Percentiles rank a stretch among this genome's conserved stretches.
phyloP scores from a whole-genome alignment of 352 stramenopile genomes.

The Plasmopara halstedii region DNA sequence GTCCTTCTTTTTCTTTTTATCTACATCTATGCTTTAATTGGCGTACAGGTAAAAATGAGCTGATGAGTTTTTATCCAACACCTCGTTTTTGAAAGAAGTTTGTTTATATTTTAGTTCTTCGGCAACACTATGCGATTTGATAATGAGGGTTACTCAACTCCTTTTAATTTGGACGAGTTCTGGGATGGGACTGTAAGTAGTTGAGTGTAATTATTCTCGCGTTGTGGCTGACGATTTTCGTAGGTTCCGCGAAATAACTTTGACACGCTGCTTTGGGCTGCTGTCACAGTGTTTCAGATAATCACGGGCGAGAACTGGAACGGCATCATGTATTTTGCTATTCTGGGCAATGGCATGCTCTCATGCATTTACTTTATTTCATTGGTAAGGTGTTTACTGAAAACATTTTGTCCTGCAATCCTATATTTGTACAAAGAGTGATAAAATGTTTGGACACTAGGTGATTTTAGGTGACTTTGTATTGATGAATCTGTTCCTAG shows the following conservation, averaged over 20 bases:
- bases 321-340: constrained; percentile 90
- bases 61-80: background rate
- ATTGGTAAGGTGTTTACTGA: constrained; percentile 29
- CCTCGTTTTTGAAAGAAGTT: too few species aligned
- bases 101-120: constrained; percentile 72
- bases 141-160: constrained; percentile 49
- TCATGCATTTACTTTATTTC: constrained; percentile 84
- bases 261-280: constrained; percentile 73
- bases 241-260: constrained; percentile 83
- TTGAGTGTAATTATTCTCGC: background rate
- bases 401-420: background rate
- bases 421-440: background rate
- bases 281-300: constrained; percentile 89
- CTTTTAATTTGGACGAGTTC: constrained; percentile 9
- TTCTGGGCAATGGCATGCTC: constrained; percentile 61
- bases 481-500: constrained; percentile 92
- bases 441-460: constrained; percentile 6
- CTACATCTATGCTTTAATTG: constrained; percentile 91
- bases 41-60: constrained; percentile 52
- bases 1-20: constrained; percentile 94
- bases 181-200: constrained; percentile 1
- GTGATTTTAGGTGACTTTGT: constrained; percentile 89
- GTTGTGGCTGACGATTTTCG: background rate
- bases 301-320: constrained; percentile 95
- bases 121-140: constrained; percentile 93